Conservation (phyloP, 495 filamentous ascomycete species). For the Pyrenula massariospora region DNA sequence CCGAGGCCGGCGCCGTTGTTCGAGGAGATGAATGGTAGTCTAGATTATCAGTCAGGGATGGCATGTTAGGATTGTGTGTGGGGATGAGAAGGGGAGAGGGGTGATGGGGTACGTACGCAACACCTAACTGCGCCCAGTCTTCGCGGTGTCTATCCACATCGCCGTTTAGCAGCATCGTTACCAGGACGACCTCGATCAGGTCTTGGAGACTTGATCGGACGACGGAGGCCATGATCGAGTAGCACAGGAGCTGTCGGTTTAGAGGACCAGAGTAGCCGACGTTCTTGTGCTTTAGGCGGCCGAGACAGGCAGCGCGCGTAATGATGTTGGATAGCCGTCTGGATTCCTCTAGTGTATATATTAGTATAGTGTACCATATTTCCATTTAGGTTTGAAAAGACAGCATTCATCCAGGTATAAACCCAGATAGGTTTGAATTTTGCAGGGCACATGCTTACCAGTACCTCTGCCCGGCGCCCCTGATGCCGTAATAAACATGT, state of each 20-base stretch:
- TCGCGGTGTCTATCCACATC: conserved; percentile 59
- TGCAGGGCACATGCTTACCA: conserved; percentile 25
- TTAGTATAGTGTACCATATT: neutral
- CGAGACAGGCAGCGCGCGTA: conserved; percentile 72
- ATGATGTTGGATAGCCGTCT: neutral
- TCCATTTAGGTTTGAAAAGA: neutral
- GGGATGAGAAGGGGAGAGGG: neutral
- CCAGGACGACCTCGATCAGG: conserved; percentile 66
- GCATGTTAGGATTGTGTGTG: neutral
- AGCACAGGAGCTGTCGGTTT: conserved; percentile 78
- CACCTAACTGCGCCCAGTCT: conserved; percentile 58
- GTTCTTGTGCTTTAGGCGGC: conserved; percentile 65
- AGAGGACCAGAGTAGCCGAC: conserved; percentile 93
- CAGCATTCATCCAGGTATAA: too few species aligned
- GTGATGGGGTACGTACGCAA: too few species aligned
- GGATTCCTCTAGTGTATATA: neutral
- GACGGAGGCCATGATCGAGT: conserved; percentile 69
- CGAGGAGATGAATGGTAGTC: conserved; percentile 65
- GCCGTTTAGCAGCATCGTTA: conserved; percentile 68
- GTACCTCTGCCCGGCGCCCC: conserved; percentile 47
- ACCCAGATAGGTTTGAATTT: too few species aligned
- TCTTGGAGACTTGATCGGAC: conserved; percentile 70
- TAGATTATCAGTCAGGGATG: conserved; percentile 27
- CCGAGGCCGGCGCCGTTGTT: conserved; percentile 77
- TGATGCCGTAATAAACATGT: conserved; percentile 45